Percentiles rank a stretch among this genome's conserved stretches.
These are phyloP conservation scores for Penicillium psychrofluorescens DNA, from an alignment of 495 filamentous ascomycete species.

Conservation along the genomic window DNA sequence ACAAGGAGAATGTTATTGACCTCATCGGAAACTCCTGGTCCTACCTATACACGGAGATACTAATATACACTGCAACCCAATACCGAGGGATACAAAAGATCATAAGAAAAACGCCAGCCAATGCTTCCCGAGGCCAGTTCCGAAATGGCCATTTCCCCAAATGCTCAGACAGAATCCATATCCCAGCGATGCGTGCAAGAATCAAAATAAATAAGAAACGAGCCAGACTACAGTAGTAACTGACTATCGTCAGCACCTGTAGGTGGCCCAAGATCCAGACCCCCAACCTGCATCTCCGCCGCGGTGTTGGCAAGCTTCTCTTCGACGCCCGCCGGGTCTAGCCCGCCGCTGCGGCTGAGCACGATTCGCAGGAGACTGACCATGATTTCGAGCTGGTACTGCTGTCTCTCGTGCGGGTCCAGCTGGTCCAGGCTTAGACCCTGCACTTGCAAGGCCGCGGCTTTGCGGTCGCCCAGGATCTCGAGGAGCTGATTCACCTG, in stretches of 20 bases:
- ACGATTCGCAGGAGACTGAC: conserved; percentile 42
- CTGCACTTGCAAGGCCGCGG: conserved; percentile 23
- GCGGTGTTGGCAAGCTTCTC: conserved; percentile 39
- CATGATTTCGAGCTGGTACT: conserved; percentile 46
- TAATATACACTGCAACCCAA: too few species aligned
- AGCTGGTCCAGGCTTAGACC: conserved; percentile 31
- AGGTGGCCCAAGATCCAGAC: conserved; percentile 24
- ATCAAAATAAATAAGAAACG: neutral
- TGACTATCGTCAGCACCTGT: conserved; percentile 24
- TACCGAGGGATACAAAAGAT: too few species aligned
- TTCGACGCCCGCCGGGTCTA: conserved; percentile 28
- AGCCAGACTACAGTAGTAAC: conserved; percentile 14
- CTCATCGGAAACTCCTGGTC: too few species aligned
- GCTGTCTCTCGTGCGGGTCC: conserved; percentile 29
- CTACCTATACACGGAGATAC: too few species aligned
- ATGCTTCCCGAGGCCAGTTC: too few species aligned
- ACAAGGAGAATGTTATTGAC: too few species aligned
- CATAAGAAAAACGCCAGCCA: too few species aligned
- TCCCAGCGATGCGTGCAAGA: neutral
- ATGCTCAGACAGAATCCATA: too few species aligned
- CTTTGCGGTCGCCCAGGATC: conserved; percentile 30
- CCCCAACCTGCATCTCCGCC: conserved; percentile 46
- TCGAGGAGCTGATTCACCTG: conserved; percentile 31
- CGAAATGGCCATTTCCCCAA: too few species aligned
- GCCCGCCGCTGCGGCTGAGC: conserved; percentile 34